Conservation (phyloP, 2,329 filamentous ascomycete genomes). For the Torrubiella hemipterigena region DNA sequence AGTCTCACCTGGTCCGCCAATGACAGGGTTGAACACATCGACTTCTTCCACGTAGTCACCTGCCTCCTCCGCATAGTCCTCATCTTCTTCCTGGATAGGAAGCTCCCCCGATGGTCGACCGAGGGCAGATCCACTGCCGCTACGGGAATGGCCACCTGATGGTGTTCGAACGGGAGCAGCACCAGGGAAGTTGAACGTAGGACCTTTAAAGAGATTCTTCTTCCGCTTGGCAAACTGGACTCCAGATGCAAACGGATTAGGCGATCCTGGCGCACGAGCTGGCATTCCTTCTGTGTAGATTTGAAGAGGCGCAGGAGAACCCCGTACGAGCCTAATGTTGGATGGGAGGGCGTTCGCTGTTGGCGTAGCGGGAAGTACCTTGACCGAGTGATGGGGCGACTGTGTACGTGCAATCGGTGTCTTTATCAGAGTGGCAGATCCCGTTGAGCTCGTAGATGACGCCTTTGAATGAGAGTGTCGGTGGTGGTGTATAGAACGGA, state of each 20-base stretch:
- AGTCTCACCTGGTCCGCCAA: constrained; percentile 28
- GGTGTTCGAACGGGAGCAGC: constrained; percentile 19
- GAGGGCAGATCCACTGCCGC: constrained; percentile 48
- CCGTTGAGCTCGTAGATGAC: constrained; percentile 78
- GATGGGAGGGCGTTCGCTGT: constrained; percentile 65
- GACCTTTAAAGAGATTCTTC: constrained; percentile 71
- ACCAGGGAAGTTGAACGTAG: constrained; percentile 44
- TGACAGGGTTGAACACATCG: constrained; percentile 43
- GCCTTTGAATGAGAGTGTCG: constrained; percentile 87
- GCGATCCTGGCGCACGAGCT: constrained; percentile 34
- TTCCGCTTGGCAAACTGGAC: constrained; percentile 75
- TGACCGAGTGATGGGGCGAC: constrained; percentile 81
- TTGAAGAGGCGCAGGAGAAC: constrained; percentile 35
- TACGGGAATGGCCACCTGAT: constrained; percentile 36
- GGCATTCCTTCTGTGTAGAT: constrained; percentile 49
- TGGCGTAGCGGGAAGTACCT: constrained; percentile 87
- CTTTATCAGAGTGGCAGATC: constrained; percentile 59
- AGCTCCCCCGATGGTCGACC: constrained; percentile 63
- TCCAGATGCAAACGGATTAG: constrained; percentile 47
- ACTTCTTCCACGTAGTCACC: constrained; percentile 46
- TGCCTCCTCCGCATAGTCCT: constrained; percentile 33
- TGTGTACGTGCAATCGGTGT: constrained; percentile 51
- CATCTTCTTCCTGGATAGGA: constrained; percentile 57
- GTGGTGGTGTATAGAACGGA: constrained; percentile 81
- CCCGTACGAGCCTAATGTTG: constrained; percentile 72